These are phyloP conservation scores for Cryptococcus depauperatus DNA, from an alignment of 1,284 basidiomycete genomes.

Conservation along the genomic window DNA sequence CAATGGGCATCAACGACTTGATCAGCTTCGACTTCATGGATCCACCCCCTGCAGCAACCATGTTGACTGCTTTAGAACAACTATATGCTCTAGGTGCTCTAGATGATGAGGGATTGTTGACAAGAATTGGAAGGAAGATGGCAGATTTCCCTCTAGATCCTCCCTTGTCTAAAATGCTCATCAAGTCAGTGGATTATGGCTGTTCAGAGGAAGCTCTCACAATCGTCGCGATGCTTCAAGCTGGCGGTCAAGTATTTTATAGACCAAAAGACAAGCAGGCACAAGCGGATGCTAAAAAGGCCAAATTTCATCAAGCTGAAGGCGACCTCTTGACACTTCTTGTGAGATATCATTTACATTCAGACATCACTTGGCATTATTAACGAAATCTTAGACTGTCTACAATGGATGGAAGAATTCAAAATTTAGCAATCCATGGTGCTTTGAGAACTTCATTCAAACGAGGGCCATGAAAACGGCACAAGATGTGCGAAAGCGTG, in stretches of 20 bases:
- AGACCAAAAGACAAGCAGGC: conserved; percentile 98
- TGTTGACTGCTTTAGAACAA: conserved; percentile 80
- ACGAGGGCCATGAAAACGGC: conserved; percentile 94
- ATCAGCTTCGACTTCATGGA: conserved; percentile 99
- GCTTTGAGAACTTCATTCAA: conserved; percentile 96
- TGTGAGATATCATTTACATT: conserved; percentile 13
- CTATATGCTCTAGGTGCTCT: conserved; percentile 91
- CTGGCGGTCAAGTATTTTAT: conserved; percentile 94
- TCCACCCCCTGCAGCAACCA: conserved; percentile 90
- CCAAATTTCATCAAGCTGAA: conserved; percentile 96
- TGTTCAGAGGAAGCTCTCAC: conserved; percentile 97
- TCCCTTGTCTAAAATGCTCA: conserved; percentile 92
- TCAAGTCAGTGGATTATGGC: conserved; percentile 92
- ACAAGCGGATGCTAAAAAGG: conserved; percentile 97
- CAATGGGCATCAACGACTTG: conserved; percentile 98
- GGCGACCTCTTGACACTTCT: conserved; percentile 92
- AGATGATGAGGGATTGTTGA: conserved; percentile 93
- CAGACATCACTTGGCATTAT: not conserved
- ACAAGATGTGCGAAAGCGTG: conserved; percentile 87
- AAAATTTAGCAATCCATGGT: conserved; percentile 95
- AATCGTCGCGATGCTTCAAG: conserved; percentile 89
- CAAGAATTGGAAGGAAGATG: conserved; percentile 93
- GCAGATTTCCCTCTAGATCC: conserved; percentile 99
- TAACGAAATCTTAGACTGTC: conserved; percentile 53
- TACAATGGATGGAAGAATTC: conserved; percentile 97